Evolutionary conservation across 1,284 basidiomycete genomes (phyloP).

Genomic region (Lignosus rhinocerotis): DNA sequence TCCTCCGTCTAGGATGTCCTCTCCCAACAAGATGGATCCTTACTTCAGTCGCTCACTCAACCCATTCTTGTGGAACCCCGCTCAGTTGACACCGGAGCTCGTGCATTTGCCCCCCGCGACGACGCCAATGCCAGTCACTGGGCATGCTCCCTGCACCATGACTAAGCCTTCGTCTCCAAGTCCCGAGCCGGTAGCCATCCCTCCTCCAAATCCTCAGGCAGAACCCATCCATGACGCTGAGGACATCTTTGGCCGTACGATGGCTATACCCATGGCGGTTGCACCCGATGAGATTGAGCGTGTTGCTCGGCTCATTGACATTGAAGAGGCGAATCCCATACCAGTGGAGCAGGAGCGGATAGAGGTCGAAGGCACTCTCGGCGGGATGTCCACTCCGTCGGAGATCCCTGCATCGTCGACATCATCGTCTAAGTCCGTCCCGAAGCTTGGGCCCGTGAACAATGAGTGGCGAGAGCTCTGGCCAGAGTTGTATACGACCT

Average conservation of each 20-base stretch:
- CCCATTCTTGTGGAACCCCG: background rate
- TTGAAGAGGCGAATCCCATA: conserved; percentile 7
- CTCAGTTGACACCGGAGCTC: background rate
- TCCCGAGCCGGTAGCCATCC: background rate
- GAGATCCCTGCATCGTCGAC: conserved; percentile 19
- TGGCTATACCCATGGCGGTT: background rate
- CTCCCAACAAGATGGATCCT: background rate
- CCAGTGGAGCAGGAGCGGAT: background rate
- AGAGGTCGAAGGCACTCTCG: conserved; percentile 3
- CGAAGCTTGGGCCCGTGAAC: conserved; percentile 29
- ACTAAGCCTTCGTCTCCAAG: background rate
- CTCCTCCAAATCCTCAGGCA: background rate
- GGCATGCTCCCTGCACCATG: background rate
- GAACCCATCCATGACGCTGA: background rate
- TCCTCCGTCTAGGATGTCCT: background rate
- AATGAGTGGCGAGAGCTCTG: conserved; percentile 33
- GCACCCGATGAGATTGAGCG: background rate
- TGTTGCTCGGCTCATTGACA: conserved; percentile 14
- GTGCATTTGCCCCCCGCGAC: background rate
- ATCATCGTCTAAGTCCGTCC: conserved; percentile 20
- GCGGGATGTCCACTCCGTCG: conserved; percentile 23
- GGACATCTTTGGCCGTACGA: background rate
- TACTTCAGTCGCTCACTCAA: background rate
- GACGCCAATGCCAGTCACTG: background rate
- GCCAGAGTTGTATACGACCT: conserved; percentile 33